A percentile compares a stretch with the other conserved stretches of the same genome.
Evolutionary conservation across 768 basidiomycete genomes (phyloP).

Genomic region (Lactarius indigo): DNA sequence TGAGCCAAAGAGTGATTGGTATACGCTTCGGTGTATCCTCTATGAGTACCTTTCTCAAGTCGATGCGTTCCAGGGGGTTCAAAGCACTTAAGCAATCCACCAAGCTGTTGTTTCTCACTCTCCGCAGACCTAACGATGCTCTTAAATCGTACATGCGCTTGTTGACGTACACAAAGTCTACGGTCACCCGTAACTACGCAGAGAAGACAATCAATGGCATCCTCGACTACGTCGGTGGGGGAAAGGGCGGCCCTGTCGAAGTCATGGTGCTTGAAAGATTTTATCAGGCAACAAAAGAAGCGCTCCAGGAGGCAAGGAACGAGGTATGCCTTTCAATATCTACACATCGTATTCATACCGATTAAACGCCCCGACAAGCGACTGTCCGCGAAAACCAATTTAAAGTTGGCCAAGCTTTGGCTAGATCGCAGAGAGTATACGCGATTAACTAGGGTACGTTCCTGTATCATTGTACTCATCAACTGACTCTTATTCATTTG

Average conservation of each 20-base stretch:
- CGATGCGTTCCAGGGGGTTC: conserved; percentile 74
- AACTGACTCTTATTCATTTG: neutral
- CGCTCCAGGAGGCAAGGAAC: conserved; percentile 91
- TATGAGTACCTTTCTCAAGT: conserved; percentile 2
- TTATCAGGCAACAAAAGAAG: conserved; percentile 89
- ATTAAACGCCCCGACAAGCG: conserved; percentile 46
- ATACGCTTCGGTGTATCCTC: conserved; percentile 28
- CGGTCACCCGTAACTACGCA: conserved; percentile 92
- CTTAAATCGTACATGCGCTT: conserved; percentile 81
- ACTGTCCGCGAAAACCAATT: conserved; percentile 89
- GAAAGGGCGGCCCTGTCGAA: conserved; percentile 71
- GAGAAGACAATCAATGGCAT: conserved; percentile 99
- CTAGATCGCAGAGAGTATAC: conserved; percentile 89
- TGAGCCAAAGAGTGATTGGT: conserved; percentile 94
- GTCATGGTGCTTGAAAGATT: conserved; percentile 91
- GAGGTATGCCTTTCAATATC: conserved; percentile 50
- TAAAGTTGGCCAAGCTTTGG: conserved; percentile 98
- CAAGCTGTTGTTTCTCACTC: conserved; percentile 80
- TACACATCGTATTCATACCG: neutral
- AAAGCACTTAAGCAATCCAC: conserved; percentile 98
- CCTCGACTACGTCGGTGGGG: conserved; percentile 94
- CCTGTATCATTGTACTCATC: neutral
- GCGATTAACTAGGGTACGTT: conserved; percentile 71
- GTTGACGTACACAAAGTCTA: conserved; percentile 91
- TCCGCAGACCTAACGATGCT: conserved; percentile 80